Percentiles rank a stretch among this genome's conserved stretches.
These are phyloP conservation scores for Eurotiales sp. DNA, from an alignment of 2,329 filamentous ascomycete genomes.

Conservation along the genomic window DNA sequence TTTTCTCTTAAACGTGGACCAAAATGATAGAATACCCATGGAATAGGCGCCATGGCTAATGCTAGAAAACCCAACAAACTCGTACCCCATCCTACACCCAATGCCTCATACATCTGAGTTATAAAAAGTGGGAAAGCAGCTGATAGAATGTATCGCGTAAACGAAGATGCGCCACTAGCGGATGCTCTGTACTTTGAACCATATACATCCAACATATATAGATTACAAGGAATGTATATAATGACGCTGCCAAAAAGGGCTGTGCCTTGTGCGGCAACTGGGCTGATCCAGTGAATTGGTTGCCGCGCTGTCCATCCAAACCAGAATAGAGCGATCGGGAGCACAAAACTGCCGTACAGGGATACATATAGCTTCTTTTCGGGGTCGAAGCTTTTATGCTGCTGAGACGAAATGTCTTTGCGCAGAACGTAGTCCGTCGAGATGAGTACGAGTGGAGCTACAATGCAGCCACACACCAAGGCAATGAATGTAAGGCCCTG, in stretches of 20 bases:
- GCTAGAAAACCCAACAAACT: conserved; percentile 56
- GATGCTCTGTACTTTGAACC: conserved; percentile 23
- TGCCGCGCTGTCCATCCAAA: conserved; percentile 45
- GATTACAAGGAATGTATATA: conserved; percentile 17
- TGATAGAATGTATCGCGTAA: conserved; percentile 28
- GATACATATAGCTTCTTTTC: neutral
- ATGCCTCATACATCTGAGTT: conserved; percentile 52
- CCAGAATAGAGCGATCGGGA: conserved; percentile 48
- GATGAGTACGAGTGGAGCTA: neutral
- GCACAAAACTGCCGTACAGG: neutral
- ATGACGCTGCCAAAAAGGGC: conserved; percentile 30
- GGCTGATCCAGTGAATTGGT: conserved; percentile 36
- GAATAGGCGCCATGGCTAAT: conserved; percentile 39
- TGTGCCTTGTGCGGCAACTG: conserved; percentile 24
- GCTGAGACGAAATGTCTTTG: neutral
- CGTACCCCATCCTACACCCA: conserved; percentile 60
- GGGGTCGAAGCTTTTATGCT: neutral
- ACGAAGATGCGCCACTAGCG: conserved; percentile 29
- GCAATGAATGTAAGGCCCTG: conserved; percentile 45
- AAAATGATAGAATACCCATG: conserved; percentile 44
- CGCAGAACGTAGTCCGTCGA: neutral
- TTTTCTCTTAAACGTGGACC: conserved; percentile 29
- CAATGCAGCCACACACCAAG: neutral
- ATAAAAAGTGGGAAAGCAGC: conserved; percentile 36
- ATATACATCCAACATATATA: conserved; percentile 32